Base-by-base conservation (phyloP, 139 green algal species). In the Chlamydomonas schloesseri region DNA sequence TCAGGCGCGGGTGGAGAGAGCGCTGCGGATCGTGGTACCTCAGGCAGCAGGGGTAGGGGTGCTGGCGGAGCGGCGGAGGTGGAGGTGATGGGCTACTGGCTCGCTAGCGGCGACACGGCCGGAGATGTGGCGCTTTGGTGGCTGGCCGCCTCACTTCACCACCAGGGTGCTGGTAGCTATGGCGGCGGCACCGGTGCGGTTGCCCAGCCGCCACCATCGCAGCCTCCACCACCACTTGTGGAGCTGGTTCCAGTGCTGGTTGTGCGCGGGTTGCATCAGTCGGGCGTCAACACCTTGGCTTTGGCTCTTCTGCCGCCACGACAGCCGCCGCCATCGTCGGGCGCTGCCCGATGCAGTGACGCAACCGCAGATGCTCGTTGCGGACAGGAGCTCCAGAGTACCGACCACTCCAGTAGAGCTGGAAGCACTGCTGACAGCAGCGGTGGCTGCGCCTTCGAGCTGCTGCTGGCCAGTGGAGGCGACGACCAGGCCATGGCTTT, bases 71-170 rank as follows among this genome's bases (percentile, higher is more conserved):
- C n/a, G n/a, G n/a, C n/a, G n/a, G n/a, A n/a, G n/a, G n/a, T n/a
- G n/a, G n/a, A n/a, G n/a, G n/a, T n/a, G n/a, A n/a, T n/a, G n/a
- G 81, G 81, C 6, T 85, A 85, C 53, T 87, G 53, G 81, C 55
- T 87, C 0, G 69, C 28, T 0, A 87, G 53, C 0, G 81, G 81
- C 17, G 81, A 87, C 81, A 87, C 81, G 34, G 68, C 23, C 8
- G 81, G 81, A 29, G 65, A 47, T 15, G 69, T 87, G 53, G 81
- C 69, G 53, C 53, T 87, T 11, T 87, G 81, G 79, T 85, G 79
- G 79, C 0, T 85, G 1, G 67, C 79, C 8, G 1, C 29, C 11
- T 11, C 1, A 13, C 47, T 76, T 67, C 79, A 85, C 64, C 17
- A 3, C 17, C 18, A 1, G 15, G 73, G 53, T 24, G 13, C 6